Evolutionary conservation across 2,329 filamentous ascomycete genomes (phyloP).

Genomic region (Cyclaneusma minus): DNA sequence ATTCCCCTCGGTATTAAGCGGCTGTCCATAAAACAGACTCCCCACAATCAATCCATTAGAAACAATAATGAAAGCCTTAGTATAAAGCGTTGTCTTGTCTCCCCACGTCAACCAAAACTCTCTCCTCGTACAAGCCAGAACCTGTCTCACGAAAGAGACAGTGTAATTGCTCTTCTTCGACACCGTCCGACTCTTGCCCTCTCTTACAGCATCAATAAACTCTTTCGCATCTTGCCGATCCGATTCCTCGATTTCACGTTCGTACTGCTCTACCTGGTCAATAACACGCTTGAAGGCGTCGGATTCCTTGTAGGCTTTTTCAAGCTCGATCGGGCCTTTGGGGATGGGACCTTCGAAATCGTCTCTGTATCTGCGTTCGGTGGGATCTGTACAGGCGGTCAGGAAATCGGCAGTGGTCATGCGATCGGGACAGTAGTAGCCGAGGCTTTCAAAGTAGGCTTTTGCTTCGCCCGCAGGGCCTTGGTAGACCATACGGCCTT

Average conservation of each 20-base stretch:
- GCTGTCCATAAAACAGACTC: constrained; percentile 60
- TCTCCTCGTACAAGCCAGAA: constrained; percentile 50
- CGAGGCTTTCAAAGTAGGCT: constrained; percentile 49
- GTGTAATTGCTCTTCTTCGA: constrained; percentile 61
- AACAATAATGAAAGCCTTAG: constrained; percentile 66
- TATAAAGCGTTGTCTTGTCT: constrained; percentile 59
- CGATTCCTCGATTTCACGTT: constrained; percentile 37
- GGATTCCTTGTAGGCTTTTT: constrained; percentile 49
- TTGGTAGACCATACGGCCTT: constrained; percentile 52
- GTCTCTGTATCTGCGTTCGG: constrained; percentile 50
- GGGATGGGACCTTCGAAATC: constrained; percentile 42
- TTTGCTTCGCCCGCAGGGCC: constrained; percentile 45
- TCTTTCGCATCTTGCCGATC: constrained; percentile 43
- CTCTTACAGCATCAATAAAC: constrained; percentile 49
- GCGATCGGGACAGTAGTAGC: constrained; percentile 36
- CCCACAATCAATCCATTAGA: constrained; percentile 62
- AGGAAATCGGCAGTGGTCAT: constrained; percentile 67
- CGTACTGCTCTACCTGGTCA: constrained; percentile 44
- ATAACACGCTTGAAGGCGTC: constrained; percentile 43
- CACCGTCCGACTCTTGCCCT: constrained; percentile 52
- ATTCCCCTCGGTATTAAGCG: constrained; percentile 40
- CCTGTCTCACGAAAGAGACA: constrained; percentile 57
- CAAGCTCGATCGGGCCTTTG: constrained; percentile 45
- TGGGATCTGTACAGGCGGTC: constrained; percentile 59
- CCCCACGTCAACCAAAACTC: constrained; percentile 69